Evolutionary conservation across 768 basidiomycete genomes (phyloP).

Genomic region (Pleurotus giganteus): DNA sequence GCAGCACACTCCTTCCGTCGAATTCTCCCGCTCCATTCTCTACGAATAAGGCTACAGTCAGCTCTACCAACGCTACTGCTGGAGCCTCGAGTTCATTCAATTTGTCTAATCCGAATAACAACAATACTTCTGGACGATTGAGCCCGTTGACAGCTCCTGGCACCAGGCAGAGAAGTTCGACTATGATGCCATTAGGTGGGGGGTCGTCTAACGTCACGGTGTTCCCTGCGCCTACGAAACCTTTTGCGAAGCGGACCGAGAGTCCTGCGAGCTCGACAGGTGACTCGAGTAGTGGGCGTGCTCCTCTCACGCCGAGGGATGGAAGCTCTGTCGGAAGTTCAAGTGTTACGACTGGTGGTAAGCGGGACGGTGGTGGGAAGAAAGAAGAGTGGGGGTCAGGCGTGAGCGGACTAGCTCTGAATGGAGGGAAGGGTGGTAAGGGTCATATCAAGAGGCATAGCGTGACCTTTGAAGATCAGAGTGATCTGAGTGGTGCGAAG

Average conservation of each 20-base stretch:
- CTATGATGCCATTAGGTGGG: conserved; percentile 18
- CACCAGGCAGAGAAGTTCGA: conserved; percentile 10
- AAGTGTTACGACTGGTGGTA: conserved; percentile 16
- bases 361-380: conserved; percentile 15
- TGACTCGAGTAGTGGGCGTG: conserved; percentile 75
- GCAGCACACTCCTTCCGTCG: conserved; percentile 37
- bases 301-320: conserved; percentile 75
- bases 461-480: conserved; percentile 66
- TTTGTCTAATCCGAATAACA: conserved; percentile 14
- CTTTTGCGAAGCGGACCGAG: conserved; percentile 57
- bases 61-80: neutral
- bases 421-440: conserved; percentile 13
- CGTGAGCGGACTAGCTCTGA: conserved; percentile 30
- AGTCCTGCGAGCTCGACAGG: conserved; percentile 86
- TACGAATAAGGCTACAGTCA: conserved; percentile 7
- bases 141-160: conserved; percentile 11
- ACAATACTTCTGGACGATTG: conserved; percentile 6
- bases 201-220: conserved; percentile 18
- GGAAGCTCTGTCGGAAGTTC: conserved; percentile 59
- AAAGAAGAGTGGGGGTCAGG: conserved; percentile 26
- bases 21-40: conserved; percentile 17
- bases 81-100: conserved; percentile 7
- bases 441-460: conserved; percentile 53
- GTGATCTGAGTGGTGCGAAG: conserved; percentile 28
- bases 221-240: conserved; percentile 34